Conservation (phyloP, 805 yeast species). For the Helenozyma baotianmanensis region DNA sequence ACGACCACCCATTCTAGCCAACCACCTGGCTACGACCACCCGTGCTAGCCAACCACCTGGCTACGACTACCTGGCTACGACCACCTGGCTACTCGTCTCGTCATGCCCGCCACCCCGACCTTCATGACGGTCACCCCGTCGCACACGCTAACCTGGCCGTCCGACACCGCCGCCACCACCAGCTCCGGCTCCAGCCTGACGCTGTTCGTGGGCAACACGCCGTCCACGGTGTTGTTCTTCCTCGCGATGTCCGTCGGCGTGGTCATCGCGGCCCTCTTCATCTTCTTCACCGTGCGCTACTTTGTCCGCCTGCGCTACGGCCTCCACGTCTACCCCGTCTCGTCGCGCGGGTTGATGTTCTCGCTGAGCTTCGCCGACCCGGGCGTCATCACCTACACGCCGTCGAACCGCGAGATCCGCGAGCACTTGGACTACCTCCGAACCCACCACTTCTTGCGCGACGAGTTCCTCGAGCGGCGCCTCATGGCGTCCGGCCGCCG, state of each 20-base stretch:
- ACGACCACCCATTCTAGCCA: no score
- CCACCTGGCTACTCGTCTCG: no score
- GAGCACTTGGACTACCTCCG: conserved; percentile 35
- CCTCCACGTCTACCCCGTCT: conserved; percentile 39
- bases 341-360: conserved; percentile 22
- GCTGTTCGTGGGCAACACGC: conserved; percentile 43
- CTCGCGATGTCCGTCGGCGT: conserved; percentile 61
- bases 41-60: no score
- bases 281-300: conserved; percentile 59
- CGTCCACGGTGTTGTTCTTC: conserved; percentile 61
- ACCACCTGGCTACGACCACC: no score
- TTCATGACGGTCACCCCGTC: neutral
- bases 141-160: neutral
- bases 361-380: neutral
- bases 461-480: conserved; percentile 26
- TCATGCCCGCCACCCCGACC: neutral
- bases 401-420: conserved; percentile 23
- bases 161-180: neutral
- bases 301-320: conserved; percentile 56
- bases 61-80: no score
- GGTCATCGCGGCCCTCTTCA: conserved; percentile 48
- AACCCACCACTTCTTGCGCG: conserved; percentile 27
- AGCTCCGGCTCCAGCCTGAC: conserved; percentile 1
- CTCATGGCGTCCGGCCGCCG: conserved; percentile 13
- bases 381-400: conserved; percentile 9